Conservation (phyloP, 352 stramenopile genomes). For the Pythium aquatile region DNA sequence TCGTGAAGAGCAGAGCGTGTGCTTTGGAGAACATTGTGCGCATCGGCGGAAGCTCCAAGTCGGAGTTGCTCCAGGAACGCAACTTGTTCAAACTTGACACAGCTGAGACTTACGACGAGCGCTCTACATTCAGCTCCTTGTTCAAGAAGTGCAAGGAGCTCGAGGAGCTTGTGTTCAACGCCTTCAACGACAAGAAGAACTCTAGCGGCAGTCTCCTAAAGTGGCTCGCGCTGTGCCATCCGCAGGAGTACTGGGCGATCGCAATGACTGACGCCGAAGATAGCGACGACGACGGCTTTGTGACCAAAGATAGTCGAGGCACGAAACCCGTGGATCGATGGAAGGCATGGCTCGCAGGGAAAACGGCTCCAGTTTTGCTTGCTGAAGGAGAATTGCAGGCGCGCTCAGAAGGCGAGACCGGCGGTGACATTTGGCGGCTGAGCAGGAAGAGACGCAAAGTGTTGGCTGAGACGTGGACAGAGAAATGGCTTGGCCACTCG, state of each 20-base stretch:
- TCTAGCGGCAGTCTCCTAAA: background rate
- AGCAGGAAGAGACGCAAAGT: conserved; percentile 15
- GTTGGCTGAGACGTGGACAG: conserved; percentile 32
- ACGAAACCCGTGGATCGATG: background rate
- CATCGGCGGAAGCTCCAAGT: conserved; percentile 73
- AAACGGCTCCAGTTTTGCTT: background rate
- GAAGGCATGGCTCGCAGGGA: conserved; percentile 2
- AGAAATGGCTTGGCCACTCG: conserved; percentile 40
- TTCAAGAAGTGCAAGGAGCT: conserved; percentile 31
- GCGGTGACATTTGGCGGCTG: background rate
- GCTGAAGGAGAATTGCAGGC: background rate
- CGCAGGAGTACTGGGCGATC: conserved; percentile 16
- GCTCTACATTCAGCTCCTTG: conserved; percentile 7
- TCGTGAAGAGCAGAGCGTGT: conserved; percentile 42
- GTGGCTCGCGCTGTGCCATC: conserved; percentile 4
- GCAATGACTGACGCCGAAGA: background rate
- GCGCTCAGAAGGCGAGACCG: background rate
- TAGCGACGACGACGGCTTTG: background rate
- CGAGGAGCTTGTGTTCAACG: conserved; percentile 13
- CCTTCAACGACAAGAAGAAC: conserved; percentile 2
- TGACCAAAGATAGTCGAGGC: conserved; percentile 4
- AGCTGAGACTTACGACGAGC: conserved; percentile 7
- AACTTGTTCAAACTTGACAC: background rate
- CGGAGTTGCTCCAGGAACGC: conserved; percentile 26
- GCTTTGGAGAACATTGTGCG: conserved; percentile 60